Evolutionary conservation across 2,329 filamentous ascomycete species (phyloP).

Genomic region (Phyllosticta paracitricarpa): DNA sequence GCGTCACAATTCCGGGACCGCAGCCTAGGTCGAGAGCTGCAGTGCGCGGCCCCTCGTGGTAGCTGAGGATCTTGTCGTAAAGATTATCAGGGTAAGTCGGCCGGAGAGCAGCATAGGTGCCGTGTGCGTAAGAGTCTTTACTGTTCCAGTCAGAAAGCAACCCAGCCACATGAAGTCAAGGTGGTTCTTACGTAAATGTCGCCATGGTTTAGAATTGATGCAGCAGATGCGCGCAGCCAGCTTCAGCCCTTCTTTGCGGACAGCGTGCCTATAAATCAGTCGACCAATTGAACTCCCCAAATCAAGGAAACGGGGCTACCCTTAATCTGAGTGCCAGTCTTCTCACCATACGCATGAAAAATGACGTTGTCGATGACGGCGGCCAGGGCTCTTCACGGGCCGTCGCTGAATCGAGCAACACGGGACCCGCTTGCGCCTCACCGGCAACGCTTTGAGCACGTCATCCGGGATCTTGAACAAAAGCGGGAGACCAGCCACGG

Average conservation of each 20-base stretch:
- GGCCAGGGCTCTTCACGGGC: neutral
- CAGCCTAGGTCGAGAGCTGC: constrained; percentile 51
- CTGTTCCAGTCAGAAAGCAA: constrained; percentile 23
- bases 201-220: neutral
- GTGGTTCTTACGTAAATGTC: neutral
- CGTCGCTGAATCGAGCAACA: neutral
- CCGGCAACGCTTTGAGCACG: neutral
- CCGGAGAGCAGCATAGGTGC: constrained; percentile 50
- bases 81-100: constrained; percentile 48
- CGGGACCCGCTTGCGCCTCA: neutral
- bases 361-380: neutral
- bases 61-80: constrained; percentile 44
- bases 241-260: neutral
- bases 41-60: constrained; percentile 36
- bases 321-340: neutral
- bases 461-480: neutral
- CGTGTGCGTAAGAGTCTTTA: constrained; percentile 46
- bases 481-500: neutral
- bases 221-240: neutral
- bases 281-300: neutral
- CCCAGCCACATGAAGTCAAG: neutral
- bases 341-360: neutral
- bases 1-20: constrained; percentile 50
- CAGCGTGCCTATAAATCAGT: neutral
- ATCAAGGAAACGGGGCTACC: neutral